Conservation (phyloP, 768 basidiomycete species). For the Dentipellis sp. region DNA sequence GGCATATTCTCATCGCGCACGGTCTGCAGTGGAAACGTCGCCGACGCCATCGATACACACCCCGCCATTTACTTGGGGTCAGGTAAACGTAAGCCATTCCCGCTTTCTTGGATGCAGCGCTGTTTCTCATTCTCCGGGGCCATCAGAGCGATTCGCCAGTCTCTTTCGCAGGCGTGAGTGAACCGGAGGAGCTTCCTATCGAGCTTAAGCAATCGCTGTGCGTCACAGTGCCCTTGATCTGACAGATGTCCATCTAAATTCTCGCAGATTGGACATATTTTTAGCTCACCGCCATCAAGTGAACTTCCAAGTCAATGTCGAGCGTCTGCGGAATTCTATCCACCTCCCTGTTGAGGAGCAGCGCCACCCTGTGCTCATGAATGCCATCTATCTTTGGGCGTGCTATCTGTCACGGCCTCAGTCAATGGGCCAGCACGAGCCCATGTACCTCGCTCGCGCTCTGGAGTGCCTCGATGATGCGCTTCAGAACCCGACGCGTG, state of each 20-base stretch:
- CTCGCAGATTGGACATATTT: slow-evolving; percentile 61
- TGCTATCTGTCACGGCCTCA: slow-evolving; percentile 73
- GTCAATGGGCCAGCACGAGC: slow-evolving; percentile 61
- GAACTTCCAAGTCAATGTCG: slow-evolving; percentile 62
- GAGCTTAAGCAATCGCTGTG: slow-evolving; percentile 13
- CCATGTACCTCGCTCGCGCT: slow-evolving; percentile 56
- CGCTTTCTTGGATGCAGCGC: background rate
- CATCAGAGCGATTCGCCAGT: too few species aligned
- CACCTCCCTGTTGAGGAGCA: slow-evolving; percentile 45
- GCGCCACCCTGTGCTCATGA: slow-evolving; percentile 69
- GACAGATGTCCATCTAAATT: background rate
- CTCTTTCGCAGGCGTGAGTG: background rate
- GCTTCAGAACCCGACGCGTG: slow-evolving; percentile 42
- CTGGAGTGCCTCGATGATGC: slow-evolving; percentile 57
- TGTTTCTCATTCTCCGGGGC: too few species aligned
- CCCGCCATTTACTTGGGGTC: slow-evolving; percentile 8
- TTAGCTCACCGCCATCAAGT: slow-evolving; percentile 68
- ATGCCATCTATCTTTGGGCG: slow-evolving; percentile 76
- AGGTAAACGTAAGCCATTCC: background rate
- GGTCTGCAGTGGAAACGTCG: background rate
- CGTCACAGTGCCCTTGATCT: background rate
- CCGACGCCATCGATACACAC: slow-evolving; percentile 5
- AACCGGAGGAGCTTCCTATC: slow-evolving; percentile 19
- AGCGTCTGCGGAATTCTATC: slow-evolving; percentile 53
- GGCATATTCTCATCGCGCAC: background rate